Conservation (phyloP, 768 basidiomycete genomes). For the Lyophyllum atratum region DNA sequence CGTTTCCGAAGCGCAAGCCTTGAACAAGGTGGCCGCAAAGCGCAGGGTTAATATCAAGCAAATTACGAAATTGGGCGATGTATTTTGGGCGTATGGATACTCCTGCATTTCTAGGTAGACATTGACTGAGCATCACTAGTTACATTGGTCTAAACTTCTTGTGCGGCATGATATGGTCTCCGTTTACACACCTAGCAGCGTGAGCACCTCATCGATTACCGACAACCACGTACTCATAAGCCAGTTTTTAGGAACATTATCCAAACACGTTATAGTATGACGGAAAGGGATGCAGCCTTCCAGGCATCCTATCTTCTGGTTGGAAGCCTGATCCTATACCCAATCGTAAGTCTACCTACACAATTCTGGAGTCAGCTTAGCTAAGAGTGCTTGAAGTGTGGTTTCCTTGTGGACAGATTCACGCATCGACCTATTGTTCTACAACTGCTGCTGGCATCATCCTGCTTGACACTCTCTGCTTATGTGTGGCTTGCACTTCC, state of each 20-base stretch:
- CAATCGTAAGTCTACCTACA: conserved; percentile 47
- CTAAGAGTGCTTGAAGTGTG: conserved; percentile 42
- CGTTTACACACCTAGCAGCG: conserved; percentile 78
- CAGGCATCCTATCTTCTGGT: conserved; percentile 72
- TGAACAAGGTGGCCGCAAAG: conserved; percentile 68
- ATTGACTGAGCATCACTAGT: conserved; percentile 31
- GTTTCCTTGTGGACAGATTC: conserved; percentile 62
- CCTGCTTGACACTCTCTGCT: conserved; percentile 56
- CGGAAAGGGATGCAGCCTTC: conserved; percentile 60
- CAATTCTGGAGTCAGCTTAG: not conserved
- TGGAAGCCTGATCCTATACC: conserved; percentile 71
- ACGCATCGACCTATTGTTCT: conserved; percentile 61
- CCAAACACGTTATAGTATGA: conserved; percentile 61
- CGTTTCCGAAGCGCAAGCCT: conserved; percentile 59
- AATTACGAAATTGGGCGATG: conserved; percentile 68
- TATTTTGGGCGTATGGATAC: conserved; percentile 71
- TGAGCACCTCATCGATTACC: conserved; percentile 32
- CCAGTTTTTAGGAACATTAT: conserved; percentile 60
- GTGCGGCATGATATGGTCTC: conserved; percentile 77
- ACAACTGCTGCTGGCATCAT: conserved; percentile 58
- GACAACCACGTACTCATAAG: not conserved
- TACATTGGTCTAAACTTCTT: conserved; percentile 77
- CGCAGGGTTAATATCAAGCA: conserved; percentile 60
- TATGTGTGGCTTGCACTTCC: conserved; percentile 72
- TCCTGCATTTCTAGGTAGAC: not conserved